Conservation (phyloP, 2,329 filamentous ascomycete species). For the Metarhizium brunneum region DNA sequence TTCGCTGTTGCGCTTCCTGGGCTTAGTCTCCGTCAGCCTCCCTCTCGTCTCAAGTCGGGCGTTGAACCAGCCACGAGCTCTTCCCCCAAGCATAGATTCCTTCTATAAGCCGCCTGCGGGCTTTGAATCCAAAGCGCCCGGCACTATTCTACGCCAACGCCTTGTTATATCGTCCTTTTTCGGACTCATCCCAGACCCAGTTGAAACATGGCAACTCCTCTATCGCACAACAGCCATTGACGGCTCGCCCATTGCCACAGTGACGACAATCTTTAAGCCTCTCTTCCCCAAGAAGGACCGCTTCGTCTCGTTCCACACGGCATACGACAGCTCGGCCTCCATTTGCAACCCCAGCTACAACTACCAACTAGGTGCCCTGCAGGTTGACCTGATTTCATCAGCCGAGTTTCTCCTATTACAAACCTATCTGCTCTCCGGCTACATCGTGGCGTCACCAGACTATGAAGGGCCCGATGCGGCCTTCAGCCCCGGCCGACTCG, state of each 20-base stretch:
- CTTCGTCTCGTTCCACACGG: constrained; percentile 32
- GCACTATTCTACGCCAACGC: constrained; percentile 13
- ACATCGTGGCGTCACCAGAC: constrained; percentile 39
- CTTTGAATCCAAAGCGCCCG: constrained; percentile 8
- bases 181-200: neutral
- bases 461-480: constrained; percentile 33
- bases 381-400: constrained; percentile 22
- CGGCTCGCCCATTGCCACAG: constrained; percentile 24
- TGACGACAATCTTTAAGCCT: constrained; percentile 29
- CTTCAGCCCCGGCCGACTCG: constrained; percentile 29
- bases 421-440: constrained; percentile 28
- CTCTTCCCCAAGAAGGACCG: constrained; percentile 14
- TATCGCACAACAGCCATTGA: constrained; percentile 28
- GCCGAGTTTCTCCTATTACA: constrained; percentile 13
- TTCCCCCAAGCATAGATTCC: constrained; percentile 8
- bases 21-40: neutral
- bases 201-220: constrained; percentile 20
- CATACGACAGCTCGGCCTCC: constrained; percentile 28
- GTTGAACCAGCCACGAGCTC: neutral
- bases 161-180: constrained; percentile 10
- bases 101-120: constrained; percentile 14
- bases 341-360: constrained; percentile 21
- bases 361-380: constrained; percentile 13
- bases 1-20: neutral
- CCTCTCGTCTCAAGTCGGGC: neutral